Percentiles rank a stretch among this genome's conserved stretches.
Conservation (phyloP, 2,329 filamentous ascomycete genomes). For the Apiospora aurea region DNA sequence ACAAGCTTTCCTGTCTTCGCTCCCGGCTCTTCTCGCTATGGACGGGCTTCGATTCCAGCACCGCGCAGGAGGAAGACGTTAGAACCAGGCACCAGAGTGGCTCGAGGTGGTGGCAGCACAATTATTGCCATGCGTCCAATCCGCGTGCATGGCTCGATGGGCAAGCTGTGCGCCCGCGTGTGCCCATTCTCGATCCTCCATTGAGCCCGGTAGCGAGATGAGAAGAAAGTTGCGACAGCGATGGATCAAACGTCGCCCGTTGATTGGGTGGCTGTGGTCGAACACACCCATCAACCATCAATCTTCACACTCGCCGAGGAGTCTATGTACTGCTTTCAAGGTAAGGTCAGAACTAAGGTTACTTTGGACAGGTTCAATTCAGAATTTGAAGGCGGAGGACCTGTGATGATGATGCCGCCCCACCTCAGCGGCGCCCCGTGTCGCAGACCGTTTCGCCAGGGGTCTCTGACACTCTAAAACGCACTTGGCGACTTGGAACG, state of each 20-base stretch:
- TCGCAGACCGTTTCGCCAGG: constrained; percentile 30
- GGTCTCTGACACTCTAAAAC: constrained; percentile 28
- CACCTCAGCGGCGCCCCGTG: constrained; percentile 21
- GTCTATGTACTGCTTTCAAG: background rate
- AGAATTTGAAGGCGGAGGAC: background rate
- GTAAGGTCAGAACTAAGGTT: too few relatives aligned
- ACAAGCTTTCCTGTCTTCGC: background rate
- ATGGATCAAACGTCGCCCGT: background rate
- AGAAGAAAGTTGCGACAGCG: constrained; percentile 13
- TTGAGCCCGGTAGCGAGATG: background rate
- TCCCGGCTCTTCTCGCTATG: background rate
- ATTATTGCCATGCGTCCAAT: background rate
- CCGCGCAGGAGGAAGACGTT: background rate
- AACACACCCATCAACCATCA: background rate
- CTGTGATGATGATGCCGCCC: background rate
- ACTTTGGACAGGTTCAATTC: too few relatives aligned
- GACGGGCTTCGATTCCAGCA: background rate
- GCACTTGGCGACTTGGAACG: constrained; percentile 26
- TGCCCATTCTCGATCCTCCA: background rate
- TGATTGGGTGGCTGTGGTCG: background rate
- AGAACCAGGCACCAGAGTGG: background rate
- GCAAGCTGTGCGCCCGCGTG: background rate
- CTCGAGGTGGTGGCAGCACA: background rate
- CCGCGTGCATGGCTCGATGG: background rate
- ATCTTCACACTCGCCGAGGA: background rate